phyloP scores from a whole-genome alignment of 1,284 basidiomycete genomes.

The Puccinia triticina region DNA sequence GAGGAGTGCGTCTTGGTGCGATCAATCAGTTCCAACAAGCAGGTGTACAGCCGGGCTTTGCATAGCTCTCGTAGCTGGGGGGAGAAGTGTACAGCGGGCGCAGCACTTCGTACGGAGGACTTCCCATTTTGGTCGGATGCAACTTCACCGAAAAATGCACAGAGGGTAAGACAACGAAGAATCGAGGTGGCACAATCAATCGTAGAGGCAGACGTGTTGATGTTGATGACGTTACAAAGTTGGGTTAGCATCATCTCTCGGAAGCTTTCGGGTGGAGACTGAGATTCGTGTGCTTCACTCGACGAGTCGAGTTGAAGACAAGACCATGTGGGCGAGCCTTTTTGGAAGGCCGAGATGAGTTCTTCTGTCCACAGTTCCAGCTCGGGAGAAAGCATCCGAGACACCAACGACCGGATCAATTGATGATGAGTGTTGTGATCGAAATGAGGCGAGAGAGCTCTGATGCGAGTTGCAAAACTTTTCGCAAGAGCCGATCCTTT shows the following conservation, averaged over 20 bases:
- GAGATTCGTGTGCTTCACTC: background rate
- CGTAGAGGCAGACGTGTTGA: background rate
- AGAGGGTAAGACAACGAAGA: constrained; percentile 27
- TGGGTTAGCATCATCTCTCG: constrained; percentile 17
- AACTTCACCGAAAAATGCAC: constrained; percentile 41
- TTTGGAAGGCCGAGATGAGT: constrained; percentile 25
- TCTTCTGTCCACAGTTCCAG: constrained; percentile 33
- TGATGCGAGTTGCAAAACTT: constrained; percentile 18
- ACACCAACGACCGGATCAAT: constrained; percentile 7
- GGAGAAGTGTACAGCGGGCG: constrained; percentile 1
- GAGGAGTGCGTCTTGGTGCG: background rate
- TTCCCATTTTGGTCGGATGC: background rate
- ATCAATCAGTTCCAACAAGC: constrained; percentile 34
- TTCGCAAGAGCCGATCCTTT: constrained; percentile 28
- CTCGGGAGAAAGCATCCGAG: constrained; percentile 22
- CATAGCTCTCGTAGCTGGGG: constrained; percentile 30
- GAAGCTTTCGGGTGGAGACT: background rate
- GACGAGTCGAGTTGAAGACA: background rate
- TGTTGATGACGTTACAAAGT: constrained; percentile 37
- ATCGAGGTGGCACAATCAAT: constrained; percentile 12
- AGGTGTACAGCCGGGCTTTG: constrained; percentile 33
- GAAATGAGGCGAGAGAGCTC: constrained; percentile 13
- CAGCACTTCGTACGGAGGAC: background rate
- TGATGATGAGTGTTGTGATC: constrained; percentile 16
- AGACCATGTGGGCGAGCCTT: constrained; percentile 28